Conservation (phyloP, 2,329 filamentous ascomycete genomes). For the Gyromitra esculenta region DNA sequence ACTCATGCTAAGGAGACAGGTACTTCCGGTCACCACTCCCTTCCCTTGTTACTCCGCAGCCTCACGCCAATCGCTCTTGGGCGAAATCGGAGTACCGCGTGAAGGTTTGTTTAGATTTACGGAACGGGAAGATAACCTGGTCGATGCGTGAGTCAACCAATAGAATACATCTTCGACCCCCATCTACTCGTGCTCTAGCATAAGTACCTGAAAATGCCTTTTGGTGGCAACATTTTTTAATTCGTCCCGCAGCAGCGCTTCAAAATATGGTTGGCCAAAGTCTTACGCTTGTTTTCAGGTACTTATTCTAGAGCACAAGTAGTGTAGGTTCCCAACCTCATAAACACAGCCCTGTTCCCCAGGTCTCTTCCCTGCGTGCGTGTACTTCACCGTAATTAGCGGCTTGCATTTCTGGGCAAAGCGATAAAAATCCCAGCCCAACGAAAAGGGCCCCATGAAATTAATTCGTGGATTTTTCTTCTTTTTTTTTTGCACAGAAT, state of each 20-base stretch:
- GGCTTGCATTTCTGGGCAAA: slow-evolving; percentile 4
- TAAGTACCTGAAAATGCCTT: too few species aligned
- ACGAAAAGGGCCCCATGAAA: neutral
- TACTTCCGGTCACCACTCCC: neutral
- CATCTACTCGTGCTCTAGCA: neutral
- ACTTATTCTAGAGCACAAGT: too few species aligned
- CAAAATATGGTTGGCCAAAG: too few species aligned
- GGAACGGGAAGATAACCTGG: slow-evolving; percentile 15
- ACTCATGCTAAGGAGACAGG: slow-evolving; percentile 1
- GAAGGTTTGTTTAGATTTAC: neutral
- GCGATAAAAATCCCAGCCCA: neutral
- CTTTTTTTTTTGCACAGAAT: slow-evolving; percentile 1
- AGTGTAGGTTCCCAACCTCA: neutral
- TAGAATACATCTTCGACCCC: slow-evolving; percentile 20
- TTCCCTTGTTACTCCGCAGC: neutral
- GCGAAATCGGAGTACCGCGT: slow-evolving; percentile 15
- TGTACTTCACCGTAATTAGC: slow-evolving; percentile 11
- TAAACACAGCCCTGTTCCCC: neutral
- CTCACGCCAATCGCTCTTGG: neutral
- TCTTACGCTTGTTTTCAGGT: too few species aligned
- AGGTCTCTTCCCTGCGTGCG: neutral
- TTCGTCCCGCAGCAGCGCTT: too few species aligned
- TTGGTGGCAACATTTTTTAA: too few species aligned
- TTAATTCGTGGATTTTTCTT: neutral
- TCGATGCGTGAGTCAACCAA: neutral